Evolutionary conservation across 768 basidiomycete species (phyloP), one percentile per base, ranked within the genome.

Genomic region (Tylopilus rubrobrunneus): DNA sequence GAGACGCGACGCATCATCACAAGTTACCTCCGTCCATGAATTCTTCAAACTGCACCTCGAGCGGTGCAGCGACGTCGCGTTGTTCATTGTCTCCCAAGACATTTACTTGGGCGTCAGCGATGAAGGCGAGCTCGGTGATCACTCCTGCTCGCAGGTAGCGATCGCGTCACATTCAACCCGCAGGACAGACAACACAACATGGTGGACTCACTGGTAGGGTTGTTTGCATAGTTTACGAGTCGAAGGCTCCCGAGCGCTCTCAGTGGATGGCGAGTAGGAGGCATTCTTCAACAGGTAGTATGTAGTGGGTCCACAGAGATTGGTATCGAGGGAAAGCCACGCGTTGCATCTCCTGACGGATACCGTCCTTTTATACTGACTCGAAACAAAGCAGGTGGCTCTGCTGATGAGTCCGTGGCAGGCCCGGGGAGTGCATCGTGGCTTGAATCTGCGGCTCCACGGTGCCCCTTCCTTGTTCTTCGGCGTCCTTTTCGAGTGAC

Each of bases 1-100:
- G 12, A 27, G 41, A 43, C 23, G 25, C 19, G 23, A 27, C 31
- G 34, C 17, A 33, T 10, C 17, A 19, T 19, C 21, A 23, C 19
- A 27, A 39, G 12, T 45, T 62, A 66, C 66, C 64, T 55, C 66
- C 64, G 5, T 58, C 49, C 64, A 67, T 59, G 51, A 67, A 66
- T 29, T 68, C 66, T n/a, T 59, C 29, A 5, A 67, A 67, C 40
- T 51, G 49, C 48, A 67, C 57, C 34, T 63, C 61, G n/a, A 67
- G 46, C 12, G 64, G 64, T 12, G 34, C 29, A 23, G 52, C 52
- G 33, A 45, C 9, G 15, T 48, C 43, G 14, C 19, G 11, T 27
- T 41, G 48, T 14, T 12, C 19, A 1, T 29, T 34, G 6, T 49
- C 51, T 8, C 3, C 36, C 36, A 10, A 45, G 27, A 14, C 28